Conservation (phyloP, 2,329 filamentous ascomycete genomes). For the Gnomoniopsis smithogilvyi region DNA sequence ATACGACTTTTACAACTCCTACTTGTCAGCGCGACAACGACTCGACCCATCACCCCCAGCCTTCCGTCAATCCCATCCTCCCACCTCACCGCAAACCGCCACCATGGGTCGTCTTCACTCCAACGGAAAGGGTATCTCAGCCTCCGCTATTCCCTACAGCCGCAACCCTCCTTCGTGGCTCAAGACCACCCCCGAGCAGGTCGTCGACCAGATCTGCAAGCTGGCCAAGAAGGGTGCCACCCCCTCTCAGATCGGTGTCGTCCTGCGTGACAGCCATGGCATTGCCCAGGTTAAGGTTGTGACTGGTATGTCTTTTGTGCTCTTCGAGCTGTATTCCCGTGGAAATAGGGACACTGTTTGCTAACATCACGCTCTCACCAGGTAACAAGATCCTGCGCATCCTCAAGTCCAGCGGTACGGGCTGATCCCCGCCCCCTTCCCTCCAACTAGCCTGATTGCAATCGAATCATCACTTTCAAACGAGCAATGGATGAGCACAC, state of each 20-base stretch:
- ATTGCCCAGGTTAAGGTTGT: conserved; percentile 97
- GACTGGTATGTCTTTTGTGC: conserved; percentile 66
- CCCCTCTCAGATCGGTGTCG: conserved; percentile 97
- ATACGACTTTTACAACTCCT: too few relatives aligned
- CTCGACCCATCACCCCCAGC: conserved; percentile 25
- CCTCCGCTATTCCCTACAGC: conserved; percentile 95
- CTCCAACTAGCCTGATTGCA: neutral
- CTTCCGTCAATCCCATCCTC: conserved; percentile 20
- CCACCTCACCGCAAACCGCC: conserved; percentile 41
- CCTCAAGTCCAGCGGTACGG: conserved; percentile 94
- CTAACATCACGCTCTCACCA: conserved; percentile 44
- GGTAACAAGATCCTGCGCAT: conserved; percentile 99
- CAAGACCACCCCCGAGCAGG: conserved; percentile 97
- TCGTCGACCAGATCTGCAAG: conserved; percentile 99
- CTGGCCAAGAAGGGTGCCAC: conserved; percentile 98
- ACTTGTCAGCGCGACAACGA: conserved; percentile 22
- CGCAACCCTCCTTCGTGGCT: conserved; percentile 90
- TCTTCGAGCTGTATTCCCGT: neutral
- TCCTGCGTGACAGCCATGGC: conserved; percentile 97
- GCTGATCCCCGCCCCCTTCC: conserved; percentile 33
- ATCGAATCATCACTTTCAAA: neutral
- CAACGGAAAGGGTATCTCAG: conserved; percentile 98
- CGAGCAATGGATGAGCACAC: neutral
- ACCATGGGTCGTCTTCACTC: conserved; percentile 97
- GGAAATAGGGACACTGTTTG: conserved; percentile 9